Evolutionary conservation across 129 eudicot species (phyloP), one percentile per base, ranked within the genome.

Genomic region (Chrysanthemum seticuspe): DNA sequence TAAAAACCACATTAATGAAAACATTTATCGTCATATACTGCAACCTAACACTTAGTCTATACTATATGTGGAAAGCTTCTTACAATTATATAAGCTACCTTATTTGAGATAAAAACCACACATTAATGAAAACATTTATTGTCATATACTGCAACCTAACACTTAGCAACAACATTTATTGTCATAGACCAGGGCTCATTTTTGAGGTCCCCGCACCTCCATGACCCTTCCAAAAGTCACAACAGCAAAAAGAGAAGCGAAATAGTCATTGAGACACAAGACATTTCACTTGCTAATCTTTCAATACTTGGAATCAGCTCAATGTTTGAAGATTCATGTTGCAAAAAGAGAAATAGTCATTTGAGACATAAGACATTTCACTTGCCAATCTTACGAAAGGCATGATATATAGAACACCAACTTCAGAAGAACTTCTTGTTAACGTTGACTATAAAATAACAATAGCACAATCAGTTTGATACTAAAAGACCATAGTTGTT

Each of bases 221-320:
- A 78, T 13, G 67, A 19, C n/a, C 55, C 50, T 78, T 71, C 76
- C 67, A 53, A 70, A 64, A 71, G 77, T 51, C 67, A 71, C 81
- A 52, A 52, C 44, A 58, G 23, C 48, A n/a, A 49, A 14, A 67
- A 58, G 14, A n/a, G 25, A 23, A 23, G 21, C 21, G 13, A 10
- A 51, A 51, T 3, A 51, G 57, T n/a, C 44, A 40, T 14, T 16
- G 58, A 18, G 49, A 51, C 31, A 49, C 5, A 61, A 70, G 11
- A 51, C 0, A 53, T 34, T n/a, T 36, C 31, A 31, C 51, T 34
- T 50, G 73, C 62, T 52, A 27, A 49, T 69, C 49, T 51, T 68
- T 65, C 3, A 10, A 13, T 0, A 13, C 5, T 13, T 27, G 19
- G 3, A 13, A 29, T 29, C 14, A 29, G 19, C 21, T 15, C 3